Base-by-base conservation (phyloP, 768 basidiomycete genomes). In the Tylopilus cervinicoccineus region DNA sequence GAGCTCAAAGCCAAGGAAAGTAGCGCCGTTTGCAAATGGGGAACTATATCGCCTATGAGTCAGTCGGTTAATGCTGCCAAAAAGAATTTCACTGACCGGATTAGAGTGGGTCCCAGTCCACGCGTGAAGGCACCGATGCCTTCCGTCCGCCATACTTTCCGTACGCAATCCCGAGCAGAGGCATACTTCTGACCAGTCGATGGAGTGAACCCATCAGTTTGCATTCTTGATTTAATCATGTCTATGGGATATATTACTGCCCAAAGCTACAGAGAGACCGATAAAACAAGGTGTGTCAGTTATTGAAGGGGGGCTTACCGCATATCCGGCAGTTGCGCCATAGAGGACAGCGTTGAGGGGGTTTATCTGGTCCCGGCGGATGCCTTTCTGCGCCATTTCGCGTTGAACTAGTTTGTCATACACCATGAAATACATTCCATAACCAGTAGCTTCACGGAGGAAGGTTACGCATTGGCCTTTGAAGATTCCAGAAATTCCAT, bases 1-100 rank as follows among this genome's bases (percentile, higher is more conserved):
- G 71, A 97, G 76, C 74, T 98, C 95, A 60, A 93, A 97, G 1
- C 91, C 93, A 48, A 95, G 80, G 77, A 97, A 98, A 0, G 95
- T 98, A 1, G 92, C 92, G 17, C 93, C 95, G 58, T 97, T 98
- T 11, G 94, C 94, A 60, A 96, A 95, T 1, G 93, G 94, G 3
- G 91, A 93, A 59, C 91, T 93, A 45, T 16, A 37, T 49, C 52
- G 38, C 20, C n/a, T 7, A 28, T 39, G 32, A 51, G 40, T 17
- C 13, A 5, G 41, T 47, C 24, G 48, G 40, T 47, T 28, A 50
- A 16, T 20, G 40, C 20, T 42, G 50, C 45, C 20, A 33, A 47
- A 14, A 41, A 43, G n/a, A 7, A 17, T 26, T 47, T 36, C 48
- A 72, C 78, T 46, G 51, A 87, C 91, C 93, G 78, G 63, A 97